Base-by-base conservation (phyloP, 257 asterid species). In the Nicotiana knightiana region DNA sequence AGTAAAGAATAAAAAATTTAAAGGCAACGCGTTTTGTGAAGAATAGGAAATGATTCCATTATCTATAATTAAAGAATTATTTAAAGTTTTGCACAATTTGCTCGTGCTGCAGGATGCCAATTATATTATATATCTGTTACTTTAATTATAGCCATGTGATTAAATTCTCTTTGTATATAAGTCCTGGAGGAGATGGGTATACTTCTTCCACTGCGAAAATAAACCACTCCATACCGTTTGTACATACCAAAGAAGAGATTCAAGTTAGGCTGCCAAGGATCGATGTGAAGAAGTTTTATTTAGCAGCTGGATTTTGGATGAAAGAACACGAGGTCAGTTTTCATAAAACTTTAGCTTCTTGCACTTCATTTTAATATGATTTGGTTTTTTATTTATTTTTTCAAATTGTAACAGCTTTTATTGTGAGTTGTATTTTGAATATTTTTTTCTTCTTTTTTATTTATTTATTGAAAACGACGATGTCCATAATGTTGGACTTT, bases 91-190 rank as follows among this genome's bases (percentile, higher is more conserved):
- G 15, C 71, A 21, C 35, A 28, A 70, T 70, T 70, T 70, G 35
- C 58, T 70, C 58, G 77, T 70, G 77, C 33, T 43, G 48, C 48
- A 43, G 35, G 35, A n/a, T 1, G 58, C 51, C 51, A 21, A 17
- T 26, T 43, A 46, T 57, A 68, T 18, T 67, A 9, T 67, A 33
- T 9, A 37, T 68, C 10, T 57, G 63, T 4, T 57, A 11, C 77
- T 68, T 68, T 68, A 39, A 15, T 67, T 68, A n/a, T 43, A 70
- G 78, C 58, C 78, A 43, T 43, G 78, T 70, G 78, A 70, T 12
- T 5, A 4, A 39, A 21, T 55, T 68, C 32, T 67, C 32, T 35
- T 35, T 10, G 18, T 70, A 70, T 70, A 11, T 70, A 43, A 70
- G 26, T 26, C 4, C 17, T 53, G 57, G 54, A 32, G 35, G 35